phyloP scores from a whole-genome alignment of 306 rosid species.

The Spatholobus suberectus region DNA sequence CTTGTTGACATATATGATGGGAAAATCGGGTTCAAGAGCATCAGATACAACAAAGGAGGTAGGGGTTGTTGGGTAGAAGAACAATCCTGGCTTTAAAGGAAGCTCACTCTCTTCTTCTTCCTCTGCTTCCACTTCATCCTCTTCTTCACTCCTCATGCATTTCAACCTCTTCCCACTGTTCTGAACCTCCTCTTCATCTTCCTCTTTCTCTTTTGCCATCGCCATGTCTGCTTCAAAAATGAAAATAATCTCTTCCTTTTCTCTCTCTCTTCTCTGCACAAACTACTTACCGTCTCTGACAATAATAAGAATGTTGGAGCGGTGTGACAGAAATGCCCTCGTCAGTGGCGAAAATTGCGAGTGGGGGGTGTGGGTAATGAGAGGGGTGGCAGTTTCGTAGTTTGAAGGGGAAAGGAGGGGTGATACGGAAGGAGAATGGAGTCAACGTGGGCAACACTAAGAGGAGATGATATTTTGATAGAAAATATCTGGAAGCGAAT shows the following conservation, averaged over 20 bases:
- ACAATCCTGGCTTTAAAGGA: slow-evolving; percentile 54
- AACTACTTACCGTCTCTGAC: not conserved
- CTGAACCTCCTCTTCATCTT: slow-evolving; percentile 47
- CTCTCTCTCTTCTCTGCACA: not conserved
- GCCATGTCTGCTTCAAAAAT: slow-evolving; percentile 44
- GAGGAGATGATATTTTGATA: slow-evolving; percentile 25
- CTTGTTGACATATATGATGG: slow-evolving; percentile 90
- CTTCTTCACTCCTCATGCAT: slow-evolving; percentile 47
- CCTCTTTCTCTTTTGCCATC: slow-evolving; percentile 64
- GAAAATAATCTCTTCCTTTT: not conserved
- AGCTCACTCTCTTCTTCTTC: slow-evolving; percentile 61
- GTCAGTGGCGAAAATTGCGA: not conserved
- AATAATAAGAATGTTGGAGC: not conserved
- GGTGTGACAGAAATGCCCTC: slow-evolving; percentile 15
- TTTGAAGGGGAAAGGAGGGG: not conserved
- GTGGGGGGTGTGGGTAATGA: too few relatives aligned
- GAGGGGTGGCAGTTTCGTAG: not conserved
- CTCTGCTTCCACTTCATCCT: not conserved
- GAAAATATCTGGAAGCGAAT: slow-evolving; percentile 43
- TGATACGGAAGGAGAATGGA: not conserved
- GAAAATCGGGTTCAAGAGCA: slow-evolving; percentile 90
- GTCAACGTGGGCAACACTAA: slow-evolving; percentile 42
- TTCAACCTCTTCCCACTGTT: slow-evolving; percentile 79
- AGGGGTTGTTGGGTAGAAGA: slow-evolving; percentile 71
- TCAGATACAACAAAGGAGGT: slow-evolving; percentile 91